Conservation (phyloP, 2,329 filamentous ascomycete genomes). For the Colletotrichum scovillei region DNA sequence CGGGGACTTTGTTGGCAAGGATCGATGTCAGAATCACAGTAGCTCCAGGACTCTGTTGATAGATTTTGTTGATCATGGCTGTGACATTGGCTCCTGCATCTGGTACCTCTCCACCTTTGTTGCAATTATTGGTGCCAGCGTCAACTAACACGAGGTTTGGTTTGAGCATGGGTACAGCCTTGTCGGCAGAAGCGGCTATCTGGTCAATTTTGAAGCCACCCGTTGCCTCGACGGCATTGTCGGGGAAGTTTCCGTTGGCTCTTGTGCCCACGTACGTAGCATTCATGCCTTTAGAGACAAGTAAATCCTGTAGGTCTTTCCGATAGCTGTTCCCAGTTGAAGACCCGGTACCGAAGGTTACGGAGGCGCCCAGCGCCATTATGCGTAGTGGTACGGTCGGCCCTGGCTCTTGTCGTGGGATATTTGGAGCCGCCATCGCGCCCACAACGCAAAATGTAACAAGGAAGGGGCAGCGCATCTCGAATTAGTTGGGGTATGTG, state of each 20-base stretch:
- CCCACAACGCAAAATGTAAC: neutral
- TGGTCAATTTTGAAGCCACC: conserved; percentile 25
- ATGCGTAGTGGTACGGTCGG: conserved; percentile 21
- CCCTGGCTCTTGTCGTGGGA: conserved; percentile 13
- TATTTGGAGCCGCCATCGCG: neutral
- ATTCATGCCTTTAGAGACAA: conserved; percentile 18
- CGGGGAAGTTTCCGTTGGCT: conserved; percentile 19
- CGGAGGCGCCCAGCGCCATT: conserved; percentile 30
- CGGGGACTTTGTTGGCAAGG: conserved; percentile 27
- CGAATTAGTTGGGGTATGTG: too few relatives aligned
- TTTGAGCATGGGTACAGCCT: conserved; percentile 17
- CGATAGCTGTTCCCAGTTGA: conserved; percentile 52
- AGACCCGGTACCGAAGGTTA: conserved; percentile 38
- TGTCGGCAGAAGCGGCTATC: conserved; percentile 20
- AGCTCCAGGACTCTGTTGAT: conserved; percentile 31
- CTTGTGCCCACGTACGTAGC: conserved; percentile 20
- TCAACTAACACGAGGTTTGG: conserved; percentile 40
- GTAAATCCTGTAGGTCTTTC: conserved; percentile 41
- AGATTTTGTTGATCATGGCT: conserved; percentile 34
- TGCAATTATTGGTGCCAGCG: conserved; percentile 39
- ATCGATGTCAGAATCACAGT: conserved; percentile 28
- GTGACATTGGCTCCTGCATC: conserved; percentile 30
- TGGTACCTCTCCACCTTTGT: conserved; percentile 24
- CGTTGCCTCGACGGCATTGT: conserved; percentile 30
- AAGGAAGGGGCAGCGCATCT: neutral